Percentiles rank a stretch among this genome's conserved stretches.
Conservation (phyloP, 2,329 filamentous ascomycete species). For the Macrophomina phaseolina region DNA sequence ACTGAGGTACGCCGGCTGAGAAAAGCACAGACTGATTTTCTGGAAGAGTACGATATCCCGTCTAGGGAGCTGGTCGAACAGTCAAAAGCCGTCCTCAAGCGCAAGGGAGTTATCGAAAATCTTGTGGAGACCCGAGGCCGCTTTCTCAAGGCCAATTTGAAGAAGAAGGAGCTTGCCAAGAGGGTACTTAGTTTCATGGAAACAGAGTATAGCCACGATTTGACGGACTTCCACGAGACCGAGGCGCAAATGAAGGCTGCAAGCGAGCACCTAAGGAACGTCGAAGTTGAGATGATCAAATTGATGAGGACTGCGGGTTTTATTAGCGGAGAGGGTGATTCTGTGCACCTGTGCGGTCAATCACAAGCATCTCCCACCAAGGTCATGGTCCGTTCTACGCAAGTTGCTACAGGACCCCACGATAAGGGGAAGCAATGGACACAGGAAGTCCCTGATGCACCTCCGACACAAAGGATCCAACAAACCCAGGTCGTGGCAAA, state of each 20-base stretch:
- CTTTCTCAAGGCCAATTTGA: neutral
- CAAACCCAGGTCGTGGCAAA: slow-evolving; percentile 39
- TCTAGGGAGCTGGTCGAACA: neutral
- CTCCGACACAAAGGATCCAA: slow-evolving; percentile 40
- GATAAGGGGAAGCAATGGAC: neutral
- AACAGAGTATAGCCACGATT: slow-evolving; percentile 9
- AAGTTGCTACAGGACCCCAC: neutral
- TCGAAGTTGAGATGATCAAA: slow-evolving; percentile 38
- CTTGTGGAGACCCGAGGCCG: neutral
- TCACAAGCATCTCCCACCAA: neutral
- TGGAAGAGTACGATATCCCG: slow-evolving; percentile 13
- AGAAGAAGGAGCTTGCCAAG: slow-evolving; percentile 15
- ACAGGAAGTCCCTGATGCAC: neutral
- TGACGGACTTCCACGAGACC: slow-evolving; percentile 35
- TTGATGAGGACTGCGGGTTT: slow-evolving; percentile 37
- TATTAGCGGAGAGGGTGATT: slow-evolving; percentile 30
- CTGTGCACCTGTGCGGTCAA: neutral
- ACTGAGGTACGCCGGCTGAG: neutral
- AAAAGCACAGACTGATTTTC: slow-evolving; percentile 2
- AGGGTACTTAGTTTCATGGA: slow-evolving; percentile 14
- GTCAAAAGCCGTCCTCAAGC: neutral
- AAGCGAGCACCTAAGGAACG: slow-evolving; percentile 37
- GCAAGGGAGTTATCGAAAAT: slow-evolving; percentile 9
- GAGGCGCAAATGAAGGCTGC: slow-evolving; percentile 36
- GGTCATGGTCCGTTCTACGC: slow-evolving; percentile 13